Evolutionary conservation across 768 basidiomycete species (phyloP).

Genomic region (Termitomyces sp.): DNA sequence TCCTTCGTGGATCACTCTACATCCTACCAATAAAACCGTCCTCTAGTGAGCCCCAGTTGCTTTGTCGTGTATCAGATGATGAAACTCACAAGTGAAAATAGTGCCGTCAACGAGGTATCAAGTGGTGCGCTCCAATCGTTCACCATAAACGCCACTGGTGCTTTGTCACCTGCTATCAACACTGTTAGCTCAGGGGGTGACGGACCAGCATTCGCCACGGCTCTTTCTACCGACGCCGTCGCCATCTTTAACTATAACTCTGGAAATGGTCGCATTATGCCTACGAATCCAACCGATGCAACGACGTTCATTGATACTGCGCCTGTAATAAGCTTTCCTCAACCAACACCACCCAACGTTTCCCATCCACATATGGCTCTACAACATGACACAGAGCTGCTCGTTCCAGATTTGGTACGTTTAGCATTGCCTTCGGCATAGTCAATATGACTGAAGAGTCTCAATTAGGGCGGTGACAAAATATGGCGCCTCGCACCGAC

Average conservation of each 20-base stretch:
- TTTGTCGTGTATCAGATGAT: background rate
- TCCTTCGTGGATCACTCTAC: constrained; percentile 60
- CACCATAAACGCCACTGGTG: constrained; percentile 42
- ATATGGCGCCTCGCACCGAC: constrained; percentile 57
- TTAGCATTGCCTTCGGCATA: background rate
- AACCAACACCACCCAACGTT: constrained; percentile 31
- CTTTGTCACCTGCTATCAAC: constrained; percentile 42
- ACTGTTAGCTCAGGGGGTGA: constrained; percentile 50
- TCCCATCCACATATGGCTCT: constrained; percentile 67
- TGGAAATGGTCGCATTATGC: constrained; percentile 55
- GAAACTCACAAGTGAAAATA: constrained; percentile 22
- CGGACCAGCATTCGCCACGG: constrained; percentile 48
- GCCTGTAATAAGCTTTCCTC: constrained; percentile 53
- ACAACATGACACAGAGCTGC: constrained; percentile 48
- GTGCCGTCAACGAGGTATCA: constrained; percentile 59
- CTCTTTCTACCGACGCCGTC: constrained; percentile 56
- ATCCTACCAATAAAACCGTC: constrained; percentile 56
- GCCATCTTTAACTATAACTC: constrained; percentile 57
- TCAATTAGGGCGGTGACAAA: constrained; percentile 54
- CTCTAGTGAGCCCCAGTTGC: constrained; percentile 49
- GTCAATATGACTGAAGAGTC: background rate
- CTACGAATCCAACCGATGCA: constrained; percentile 37
- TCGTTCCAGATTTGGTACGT: constrained; percentile 59
- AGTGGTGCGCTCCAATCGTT: constrained; percentile 58
- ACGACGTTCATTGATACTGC: constrained; percentile 33